phyloP scores from a whole-genome alignment of 2,329 filamentous ascomycete species.

The Escovopsis sp. region DNA sequence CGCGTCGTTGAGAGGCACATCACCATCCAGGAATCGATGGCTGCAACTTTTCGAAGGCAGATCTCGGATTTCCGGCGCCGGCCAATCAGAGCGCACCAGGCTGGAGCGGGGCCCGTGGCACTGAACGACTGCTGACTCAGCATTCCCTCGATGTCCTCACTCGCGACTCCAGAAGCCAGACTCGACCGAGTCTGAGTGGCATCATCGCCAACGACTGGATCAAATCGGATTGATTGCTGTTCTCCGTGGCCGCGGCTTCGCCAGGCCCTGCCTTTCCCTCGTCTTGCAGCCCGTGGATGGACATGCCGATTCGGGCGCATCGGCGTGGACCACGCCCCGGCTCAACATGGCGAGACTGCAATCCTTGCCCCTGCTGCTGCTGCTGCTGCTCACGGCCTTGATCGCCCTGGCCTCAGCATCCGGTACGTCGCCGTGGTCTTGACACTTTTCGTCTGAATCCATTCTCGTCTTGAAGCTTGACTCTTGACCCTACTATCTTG shows the following conservation, averaged over 20 bases:
- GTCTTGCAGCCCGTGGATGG: too few relatives aligned
- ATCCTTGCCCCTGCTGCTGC: slow-evolving; percentile 19
- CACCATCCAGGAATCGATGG: too few relatives aligned
- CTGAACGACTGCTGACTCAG: neutral
- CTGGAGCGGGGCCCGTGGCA: slow-evolving; percentile 7
- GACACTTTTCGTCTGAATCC: neutral
- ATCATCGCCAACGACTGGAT: neutral
- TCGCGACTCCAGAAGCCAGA: neutral
- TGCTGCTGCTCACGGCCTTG: slow-evolving; percentile 22
- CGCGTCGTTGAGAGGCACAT: too few relatives aligned
- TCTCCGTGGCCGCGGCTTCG: too few relatives aligned
- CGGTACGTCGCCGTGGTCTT: slow-evolving; percentile 19
- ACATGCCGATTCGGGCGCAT: too few relatives aligned
- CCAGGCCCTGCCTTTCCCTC: too few relatives aligned
- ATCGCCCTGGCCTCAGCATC: slow-evolving; percentile 23
- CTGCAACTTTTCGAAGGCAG: slow-evolving; percentile 8
- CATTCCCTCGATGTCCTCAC: neutral
- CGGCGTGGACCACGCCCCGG: neutral
- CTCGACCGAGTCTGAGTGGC: too few relatives aligned
- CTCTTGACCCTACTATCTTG: neutral
- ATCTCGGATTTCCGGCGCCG: neutral
- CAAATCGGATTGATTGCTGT: too few relatives aligned
- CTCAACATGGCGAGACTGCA: slow-evolving; percentile 25
- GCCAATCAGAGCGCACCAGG: slow-evolving; percentile 14
- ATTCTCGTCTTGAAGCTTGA: too few relatives aligned